Base-by-base conservation (phyloP, 176 grass and related monocot genomes). In the Aegilops tauschii region DNA sequence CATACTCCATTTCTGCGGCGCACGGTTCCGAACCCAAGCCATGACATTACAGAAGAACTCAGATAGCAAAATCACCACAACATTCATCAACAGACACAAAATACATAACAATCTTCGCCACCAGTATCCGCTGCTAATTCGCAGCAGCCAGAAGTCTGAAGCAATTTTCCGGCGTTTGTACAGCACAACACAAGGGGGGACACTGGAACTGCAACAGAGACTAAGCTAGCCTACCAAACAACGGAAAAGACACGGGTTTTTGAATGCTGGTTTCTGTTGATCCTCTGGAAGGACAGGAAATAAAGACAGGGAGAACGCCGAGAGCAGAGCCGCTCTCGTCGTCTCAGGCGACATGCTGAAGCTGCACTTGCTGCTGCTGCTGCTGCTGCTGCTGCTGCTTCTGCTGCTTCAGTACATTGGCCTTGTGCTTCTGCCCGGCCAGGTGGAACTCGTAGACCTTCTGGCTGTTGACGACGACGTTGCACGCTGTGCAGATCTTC, bases 401-500 rank as follows among this genome's bases (percentile, higher is more conserved):
- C 73, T 90, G 64, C 69, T 73, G 80, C 77, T 91, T 97, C 20
- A 87, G 88, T 69, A 91, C 65, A 79, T 91, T 93, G 66, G 77
- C 69, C 29, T 86, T 82, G 82, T 97, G 95, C 76, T 97, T 97
- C 67, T 92, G 93, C 27, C 95, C 92, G 20, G 89, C 78, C 59
- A 92, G 78, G 64, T 97, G 95, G 65, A 73, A 94, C 10, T 94
- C 87, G 10, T 84, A 94, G 39, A 93, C 90, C 56, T 95, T 95
- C 80, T 90, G 90, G 66, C 79, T 95, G 69, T 95, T 97, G 3
- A 90, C 90, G 3, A 95, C 95, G 13, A 95, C 87, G 81, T 97
- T 93, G 39, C 92, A 97, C 5, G 91, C 75, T 0, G 31, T 27
- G 65, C 95, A 97, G 58, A 93, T 84, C 81, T 81, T 97, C 58